These are phyloP conservation scores for Umbelopsis vinacea DNA, from an alignment of 192 early-diverging fungal species.

Conservation along the genomic window DNA sequence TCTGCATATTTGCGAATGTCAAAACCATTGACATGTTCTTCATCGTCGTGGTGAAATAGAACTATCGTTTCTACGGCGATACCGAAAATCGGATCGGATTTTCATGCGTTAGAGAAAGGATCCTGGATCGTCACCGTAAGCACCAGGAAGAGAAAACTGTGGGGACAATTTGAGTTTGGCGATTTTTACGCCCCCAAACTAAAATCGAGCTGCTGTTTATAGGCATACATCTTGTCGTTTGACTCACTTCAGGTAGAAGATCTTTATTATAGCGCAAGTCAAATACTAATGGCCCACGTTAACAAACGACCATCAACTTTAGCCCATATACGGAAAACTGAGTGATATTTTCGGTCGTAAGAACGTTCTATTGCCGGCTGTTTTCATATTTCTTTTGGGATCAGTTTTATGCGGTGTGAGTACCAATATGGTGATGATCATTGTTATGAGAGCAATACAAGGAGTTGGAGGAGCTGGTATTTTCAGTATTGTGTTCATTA, in stretches of 20 bases:
- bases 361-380: not conserved
- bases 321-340: conserved; percentile 57
- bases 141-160: not conserved
- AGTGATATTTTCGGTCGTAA: conserved; percentile 61
- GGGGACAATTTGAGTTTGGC: not conserved
- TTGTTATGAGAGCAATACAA: conserved; percentile 68
- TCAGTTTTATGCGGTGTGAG: conserved; percentile 73
- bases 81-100: conserved; percentile 74
- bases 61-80: conserved; percentile 86
- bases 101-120: conserved; percentile 66
- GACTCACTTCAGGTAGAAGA: conserved; percentile 24
- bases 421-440: conserved; percentile 59
- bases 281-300: too few relatives aligned
- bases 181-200: not conserved
- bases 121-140: conserved; percentile 80
- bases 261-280: not conserved
- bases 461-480: conserved; percentile 66
- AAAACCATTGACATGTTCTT: not conserved
- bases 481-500: conserved; percentile 43
- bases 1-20: too few relatives aligned
- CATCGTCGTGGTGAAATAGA: conserved; percentile 26
- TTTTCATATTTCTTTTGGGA: conserved; percentile 71
- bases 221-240: conserved; percentile 64
- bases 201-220: not conserved
- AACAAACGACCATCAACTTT: not conserved